A percentile compares a stretch with the other conserved stretches of the same genome.
Evolutionary conservation across 352 stramenopile species (phyloP).

Genomic region (Phytophthora sansomeana): DNA sequence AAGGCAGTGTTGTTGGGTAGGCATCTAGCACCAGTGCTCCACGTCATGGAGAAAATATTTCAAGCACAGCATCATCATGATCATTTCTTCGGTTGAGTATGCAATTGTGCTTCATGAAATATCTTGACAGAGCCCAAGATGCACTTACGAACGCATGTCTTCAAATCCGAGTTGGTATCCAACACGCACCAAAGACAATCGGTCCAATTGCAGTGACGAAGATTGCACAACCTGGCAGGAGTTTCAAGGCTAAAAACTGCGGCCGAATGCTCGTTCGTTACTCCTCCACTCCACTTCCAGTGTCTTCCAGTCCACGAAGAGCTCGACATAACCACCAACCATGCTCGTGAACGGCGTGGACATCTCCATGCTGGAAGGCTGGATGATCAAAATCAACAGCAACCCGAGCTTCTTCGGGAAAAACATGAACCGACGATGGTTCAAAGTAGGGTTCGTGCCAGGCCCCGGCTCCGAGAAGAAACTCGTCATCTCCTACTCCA

Average conservation of each 20-base stretch:
- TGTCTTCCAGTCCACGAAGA: neutral
- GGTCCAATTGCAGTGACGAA: too few relatives aligned
- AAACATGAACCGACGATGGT: slow-evolving; percentile 79
- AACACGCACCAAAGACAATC: neutral
- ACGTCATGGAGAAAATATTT: too few relatives aligned
- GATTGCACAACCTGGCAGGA: slow-evolving; percentile 5
- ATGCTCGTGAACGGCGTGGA: slow-evolving; percentile 80
- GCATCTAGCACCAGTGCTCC: too few relatives aligned
- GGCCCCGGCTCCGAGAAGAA: slow-evolving; percentile 55
- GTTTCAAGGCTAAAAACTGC: slow-evolving; percentile 15
- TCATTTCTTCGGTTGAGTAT: too few relatives aligned
- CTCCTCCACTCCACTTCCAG: slow-evolving; percentile 2
- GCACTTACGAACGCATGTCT: too few relatives aligned
- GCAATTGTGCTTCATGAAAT: too few relatives aligned
- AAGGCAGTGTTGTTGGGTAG: too few relatives aligned
- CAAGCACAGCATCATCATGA: too few relatives aligned
- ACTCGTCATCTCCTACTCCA: slow-evolving; percentile 85
- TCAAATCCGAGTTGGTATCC: too few relatives aligned
- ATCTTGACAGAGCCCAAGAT: too few relatives aligned
- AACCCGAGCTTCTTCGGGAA: slow-evolving; percentile 85
- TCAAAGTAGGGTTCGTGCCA: slow-evolving; percentile 70
- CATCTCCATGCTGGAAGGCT: slow-evolving; percentile 85
- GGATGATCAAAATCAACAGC: slow-evolving; percentile 90
- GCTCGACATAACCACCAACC: neutral
- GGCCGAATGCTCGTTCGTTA: slow-evolving; percentile 11